Evolutionary conservation across 2,329 filamentous ascomycete species (phyloP), one percentile per base, ranked within the genome.

Genomic region (Phialophora tarda): DNA sequence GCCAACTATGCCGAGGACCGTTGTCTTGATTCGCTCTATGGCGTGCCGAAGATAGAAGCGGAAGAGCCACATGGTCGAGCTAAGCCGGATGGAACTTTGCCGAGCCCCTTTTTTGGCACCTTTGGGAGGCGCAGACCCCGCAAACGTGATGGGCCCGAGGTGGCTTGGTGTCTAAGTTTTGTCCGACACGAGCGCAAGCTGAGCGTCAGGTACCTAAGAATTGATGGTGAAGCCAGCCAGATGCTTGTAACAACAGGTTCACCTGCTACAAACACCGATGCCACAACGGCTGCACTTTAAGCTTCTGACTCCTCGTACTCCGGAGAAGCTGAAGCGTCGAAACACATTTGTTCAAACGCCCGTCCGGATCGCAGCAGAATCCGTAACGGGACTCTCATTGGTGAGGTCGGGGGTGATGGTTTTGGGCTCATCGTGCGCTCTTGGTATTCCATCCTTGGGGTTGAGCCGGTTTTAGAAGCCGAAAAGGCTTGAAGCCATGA

Each of bases 381-480:
- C 17, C 32, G n/a, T n/a, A 17, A 10, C 41, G 6, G 21, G 4
- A 17, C 8, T 44, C 21, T 30, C 55, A 28, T 59, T 59, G 55
- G 55, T 12, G 32, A 23, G 32, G 14, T 47, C 34, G 55, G 30
- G 34, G 2, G 5, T 21, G 28, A 23, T 12, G 34, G 34, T 41
- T 26, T 48, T 24, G 56, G 56, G 34, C 48, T 51, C 48, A 51
- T 26, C 24, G 14, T 10, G 21, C 4, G 14, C 24, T 26, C 48
- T 51, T 21, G 47, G 47, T 50, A 26, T 50, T 50, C 47, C n/a
- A 24, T 51, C 21, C 12, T 51, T 51, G 10, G 23, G 7, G 38
- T 44, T 59, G 38, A 48, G 57, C 41, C 57, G 44, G 57, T 59
- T 59, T 59, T 59, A 59, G 57, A n/a, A 59, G 8, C 57, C 57